phyloP scores from a whole-genome alignment of 139 green algal genomes.

The Chlorella sp. region DNA sequence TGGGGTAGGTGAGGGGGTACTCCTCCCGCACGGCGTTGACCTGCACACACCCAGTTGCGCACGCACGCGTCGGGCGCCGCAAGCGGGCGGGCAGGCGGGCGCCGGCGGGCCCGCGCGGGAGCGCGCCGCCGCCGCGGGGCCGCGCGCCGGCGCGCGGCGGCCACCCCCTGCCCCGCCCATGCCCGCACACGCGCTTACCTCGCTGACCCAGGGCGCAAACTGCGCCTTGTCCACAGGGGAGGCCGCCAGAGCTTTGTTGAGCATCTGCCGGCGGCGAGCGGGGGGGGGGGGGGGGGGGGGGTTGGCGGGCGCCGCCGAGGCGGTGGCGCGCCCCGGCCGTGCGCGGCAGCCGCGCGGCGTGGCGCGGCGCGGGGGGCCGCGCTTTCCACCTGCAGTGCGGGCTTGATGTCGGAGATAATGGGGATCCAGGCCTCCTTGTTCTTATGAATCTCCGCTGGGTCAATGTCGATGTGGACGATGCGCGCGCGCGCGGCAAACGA shows the following conservation, averaged over 20 bases:
- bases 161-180: not conserved
- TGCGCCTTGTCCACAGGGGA: conserved; percentile 29
- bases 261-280: conserved; percentile 13
- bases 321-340: too few species aligned
- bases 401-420: conserved; percentile 80
- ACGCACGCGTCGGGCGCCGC: too few species aligned
- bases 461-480: conserved; percentile 99
- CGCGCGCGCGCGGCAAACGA: conserved; percentile 85
- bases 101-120: too few species aligned
- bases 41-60: conserved; percentile 70
- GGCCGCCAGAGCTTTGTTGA: conserved; percentile 69
- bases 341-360: too few species aligned
- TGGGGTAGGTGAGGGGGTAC: conserved; percentile 87
- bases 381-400: conserved; percentile 53
- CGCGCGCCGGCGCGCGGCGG: too few species aligned
- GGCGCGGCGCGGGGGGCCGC: too few species aligned
- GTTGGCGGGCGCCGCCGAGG: too few species aligned
- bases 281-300: too few species aligned
- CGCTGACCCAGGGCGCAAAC: conserved; percentile 16
- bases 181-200: not conserved
- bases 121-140: too few species aligned
- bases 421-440: conserved; percentile 97
- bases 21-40: conserved; percentile 69
- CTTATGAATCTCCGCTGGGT: conserved; percentile 98
- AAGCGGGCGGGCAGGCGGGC: too few species aligned